Base-by-base conservation (phyloP, 139 green algal genomes). In the Coccomyxa sp. region DNA sequence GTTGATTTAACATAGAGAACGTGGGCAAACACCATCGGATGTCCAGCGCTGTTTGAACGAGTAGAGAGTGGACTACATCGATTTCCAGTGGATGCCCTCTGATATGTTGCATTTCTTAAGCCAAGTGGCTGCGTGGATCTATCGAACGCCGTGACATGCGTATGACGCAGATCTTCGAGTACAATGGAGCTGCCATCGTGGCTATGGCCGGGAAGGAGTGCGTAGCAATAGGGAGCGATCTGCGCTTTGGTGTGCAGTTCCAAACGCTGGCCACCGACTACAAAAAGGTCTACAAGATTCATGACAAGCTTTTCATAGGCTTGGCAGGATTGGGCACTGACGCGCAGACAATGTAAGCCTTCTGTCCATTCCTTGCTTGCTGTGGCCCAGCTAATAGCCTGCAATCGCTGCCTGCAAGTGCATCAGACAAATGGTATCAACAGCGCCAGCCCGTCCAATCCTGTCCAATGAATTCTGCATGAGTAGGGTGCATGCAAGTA, bases 231-330 rank as follows among this genome's bases (percentile, higher is more conserved):
- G 97, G 87, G 32, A 96, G 90, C 77, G 97, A 99, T 86, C 88
- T 98, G 76, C 93, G 97, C 23, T 95, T 99, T 67, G 97, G 97
- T 60, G 94, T 99, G 57, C 95, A 99, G 89, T 90, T 98, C 66
- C 94, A 98, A 87, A 99, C 97, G 10, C 94, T 99, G 18, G 95
- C 97, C 0, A 97, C 93, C 27, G 97, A 99, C 84, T 95, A 94
- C 84, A 93, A 96, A 58, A 99, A 99, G 85, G 88, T 99, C 1
- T 91, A 93, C 68, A 79, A 82, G 45, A 96, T 99, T 32, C 95
- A 99, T 82, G 96, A 99, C 87, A 91, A 96, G 84, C 92, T 99
- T 0, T 99, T 93, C 81, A 76, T 99, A 0, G 97, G 96, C 0
- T 89, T 99, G 17, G 93, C 94, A 27, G 97, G 97, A 0, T 88